Conservation (phyloP, 129 eudicot species). For the Lactuca sativa region DNA sequence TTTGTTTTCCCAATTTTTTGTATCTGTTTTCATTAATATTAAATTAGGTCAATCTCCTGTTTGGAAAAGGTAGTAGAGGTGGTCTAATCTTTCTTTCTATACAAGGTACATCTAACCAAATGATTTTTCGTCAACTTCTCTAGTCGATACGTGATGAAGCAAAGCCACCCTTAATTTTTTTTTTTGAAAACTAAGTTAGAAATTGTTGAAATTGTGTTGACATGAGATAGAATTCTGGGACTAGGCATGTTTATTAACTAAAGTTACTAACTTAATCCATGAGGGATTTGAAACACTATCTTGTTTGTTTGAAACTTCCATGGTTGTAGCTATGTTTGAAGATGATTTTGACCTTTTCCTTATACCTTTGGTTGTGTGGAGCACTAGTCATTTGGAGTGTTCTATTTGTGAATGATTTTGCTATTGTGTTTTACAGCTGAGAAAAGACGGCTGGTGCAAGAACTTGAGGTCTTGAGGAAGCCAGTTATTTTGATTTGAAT, state of each 20-base stretch:
- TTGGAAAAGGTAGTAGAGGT: neutral
- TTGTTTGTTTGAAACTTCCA: constrained; percentile 24
- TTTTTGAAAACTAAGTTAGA: neutral
- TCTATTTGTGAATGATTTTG: constrained; percentile 54
- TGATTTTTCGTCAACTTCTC: neutral
- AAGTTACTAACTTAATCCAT: neutral
- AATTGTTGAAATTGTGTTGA: neutral
- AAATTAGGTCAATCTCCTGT: neutral
- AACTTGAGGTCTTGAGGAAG: constrained; percentile 87
- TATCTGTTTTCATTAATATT: neutral
- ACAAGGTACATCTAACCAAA: neutral
- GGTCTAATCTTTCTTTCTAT: neutral
- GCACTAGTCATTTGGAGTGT: constrained; percentile 44
- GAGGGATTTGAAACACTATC: constrained; percentile 21
- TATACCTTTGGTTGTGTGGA: constrained; percentile 37
- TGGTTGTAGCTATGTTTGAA: constrained; percentile 29
- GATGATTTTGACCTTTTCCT: constrained; percentile 22
- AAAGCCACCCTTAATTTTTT: neutral
- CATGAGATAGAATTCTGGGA: constrained; percentile 2
- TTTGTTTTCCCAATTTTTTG: neutral
- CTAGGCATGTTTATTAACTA: neutral
- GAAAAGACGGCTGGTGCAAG: constrained; percentile 90
- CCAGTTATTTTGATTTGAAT: constrained; percentile 55
- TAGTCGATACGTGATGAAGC: neutral
- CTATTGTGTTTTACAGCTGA: constrained; percentile 85